Evolutionary conservation across 2,329 filamentous ascomycete genomes (phyloP).

Genomic region (Colletotrichum somersetense): DNA sequence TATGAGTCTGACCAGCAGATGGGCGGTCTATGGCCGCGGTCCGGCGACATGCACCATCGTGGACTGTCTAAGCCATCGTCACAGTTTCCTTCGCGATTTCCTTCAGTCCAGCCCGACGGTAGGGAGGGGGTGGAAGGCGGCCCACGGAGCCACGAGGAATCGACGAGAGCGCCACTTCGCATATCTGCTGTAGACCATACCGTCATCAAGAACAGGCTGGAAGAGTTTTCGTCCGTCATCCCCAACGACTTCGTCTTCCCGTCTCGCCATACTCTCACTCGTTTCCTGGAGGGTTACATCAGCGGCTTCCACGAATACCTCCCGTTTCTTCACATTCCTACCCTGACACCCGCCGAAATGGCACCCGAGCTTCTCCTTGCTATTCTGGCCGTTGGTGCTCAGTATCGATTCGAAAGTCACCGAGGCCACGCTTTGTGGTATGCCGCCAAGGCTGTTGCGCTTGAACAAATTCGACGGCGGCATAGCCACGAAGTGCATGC

Average conservation of each 20-base stretch:
- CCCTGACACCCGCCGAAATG: conserved; percentile 72
- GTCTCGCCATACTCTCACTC: conserved; percentile 75
- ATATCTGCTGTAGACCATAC: conserved; percentile 68
- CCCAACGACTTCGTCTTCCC: conserved; percentile 75
- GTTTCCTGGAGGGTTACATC: conserved; percentile 79
- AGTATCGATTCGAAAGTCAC: conserved; percentile 73
- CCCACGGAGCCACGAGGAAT: conserved; percentile 57
- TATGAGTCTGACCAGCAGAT: conserved; percentile 68
- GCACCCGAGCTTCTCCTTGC: conserved; percentile 77
- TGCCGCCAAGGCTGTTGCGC: conserved; percentile 68
- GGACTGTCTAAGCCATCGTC: conserved; percentile 63
- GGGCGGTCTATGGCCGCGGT: conserved; percentile 63
- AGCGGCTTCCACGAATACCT: conserved; percentile 72
- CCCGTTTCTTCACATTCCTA: conserved; percentile 75
- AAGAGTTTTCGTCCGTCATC: conserved; percentile 71
- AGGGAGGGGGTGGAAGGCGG: conserved; percentile 57
- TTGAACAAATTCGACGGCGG: conserved; percentile 69
- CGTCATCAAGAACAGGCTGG: conserved; percentile 68
- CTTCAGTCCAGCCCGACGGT: conserved; percentile 66
- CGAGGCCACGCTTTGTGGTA: conserved; percentile 72
- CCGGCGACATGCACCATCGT: conserved; percentile 54
- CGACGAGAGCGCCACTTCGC: conserved; percentile 55
- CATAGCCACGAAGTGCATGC: conserved; percentile 70
- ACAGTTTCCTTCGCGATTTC: conserved; percentile 67
- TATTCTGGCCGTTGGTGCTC: conserved; percentile 75